phyloP scores from a whole-genome alignment of 2,329 filamentous ascomycete genomes.

The Kalmusia sp. region DNA sequence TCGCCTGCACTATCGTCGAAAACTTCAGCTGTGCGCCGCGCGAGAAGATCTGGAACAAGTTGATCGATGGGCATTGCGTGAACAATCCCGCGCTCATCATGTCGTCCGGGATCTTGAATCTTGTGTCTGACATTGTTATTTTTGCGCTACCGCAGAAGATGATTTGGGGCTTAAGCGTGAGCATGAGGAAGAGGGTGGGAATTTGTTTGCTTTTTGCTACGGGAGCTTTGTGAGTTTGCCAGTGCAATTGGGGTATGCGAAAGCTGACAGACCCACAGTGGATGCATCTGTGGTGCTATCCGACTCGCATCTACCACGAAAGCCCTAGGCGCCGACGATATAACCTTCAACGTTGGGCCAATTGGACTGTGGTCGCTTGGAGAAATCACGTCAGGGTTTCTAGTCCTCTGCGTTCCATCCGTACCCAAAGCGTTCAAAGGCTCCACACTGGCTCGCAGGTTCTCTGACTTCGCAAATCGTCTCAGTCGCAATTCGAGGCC shows the following conservation, averaged over 20 bases:
- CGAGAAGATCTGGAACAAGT: conserved; percentile 44
- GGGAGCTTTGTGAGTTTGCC: conserved; percentile 39
- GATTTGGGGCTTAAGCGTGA: conserved; percentile 44
- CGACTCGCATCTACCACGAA: background rate
- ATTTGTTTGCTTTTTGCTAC: conserved; percentile 38
- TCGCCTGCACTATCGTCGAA: conserved; percentile 39
- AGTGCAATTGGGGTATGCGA: background rate
- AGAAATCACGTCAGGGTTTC: conserved; percentile 8
- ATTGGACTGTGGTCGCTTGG: conserved; percentile 11
- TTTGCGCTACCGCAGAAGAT: conserved; percentile 45
- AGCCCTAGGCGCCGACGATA: conserved; percentile 4
- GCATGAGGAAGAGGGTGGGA: conserved; percentile 32
- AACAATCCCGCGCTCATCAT: conserved; percentile 35
- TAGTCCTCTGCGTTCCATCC: conserved; percentile 8
- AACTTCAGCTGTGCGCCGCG: conserved; percentile 47
- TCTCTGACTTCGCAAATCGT: background rate
- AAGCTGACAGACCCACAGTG: background rate
- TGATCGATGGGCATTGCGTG: conserved; percentile 41
- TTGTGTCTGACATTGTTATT: conserved; percentile 42
- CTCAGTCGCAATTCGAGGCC: background rate
- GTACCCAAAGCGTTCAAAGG: conserved; percentile 5
- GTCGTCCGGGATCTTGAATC: conserved; percentile 40
- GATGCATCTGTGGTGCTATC: conserved; percentile 9
- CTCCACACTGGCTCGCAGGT: background rate
- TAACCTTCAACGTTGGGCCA: conserved; percentile 6